Conservation (phyloP, 495 filamentous ascomycete genomes). For the Hypoxylon perforatum region DNA sequence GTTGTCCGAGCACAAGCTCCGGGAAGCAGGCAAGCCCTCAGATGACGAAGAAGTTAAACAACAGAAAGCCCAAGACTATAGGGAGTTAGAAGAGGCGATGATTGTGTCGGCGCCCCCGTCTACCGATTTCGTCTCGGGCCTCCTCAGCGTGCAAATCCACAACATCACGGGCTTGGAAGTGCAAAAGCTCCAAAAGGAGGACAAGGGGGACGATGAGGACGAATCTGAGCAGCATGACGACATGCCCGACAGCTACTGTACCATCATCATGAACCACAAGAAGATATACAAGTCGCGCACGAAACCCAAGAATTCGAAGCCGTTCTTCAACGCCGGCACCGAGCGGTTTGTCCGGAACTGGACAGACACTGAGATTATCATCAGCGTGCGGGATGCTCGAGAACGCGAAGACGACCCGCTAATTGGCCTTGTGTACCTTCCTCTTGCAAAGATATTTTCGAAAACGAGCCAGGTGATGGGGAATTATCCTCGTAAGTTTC, state of each 20-base stretch:
- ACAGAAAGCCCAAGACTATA: constrained; percentile 70
- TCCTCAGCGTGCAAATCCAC: constrained; percentile 76
- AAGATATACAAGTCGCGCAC: constrained; percentile 77
- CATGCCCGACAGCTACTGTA: constrained; percentile 74
- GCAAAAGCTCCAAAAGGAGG: constrained; percentile 59
- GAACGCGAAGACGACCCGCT: constrained; percentile 74
- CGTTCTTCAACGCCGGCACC: constrained; percentile 82
- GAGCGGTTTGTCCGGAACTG: constrained; percentile 78
- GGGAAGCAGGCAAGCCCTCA: constrained; percentile 66
- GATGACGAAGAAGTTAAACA: constrained; percentile 67
- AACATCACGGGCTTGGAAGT: constrained; percentile 76
- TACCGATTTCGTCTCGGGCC: constrained; percentile 65
- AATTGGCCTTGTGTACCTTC: constrained; percentile 74
- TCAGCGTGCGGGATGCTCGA: constrained; percentile 72
- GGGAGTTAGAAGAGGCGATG: constrained; percentile 62
- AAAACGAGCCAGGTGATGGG: constrained; percentile 68
- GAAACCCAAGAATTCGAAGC: constrained; percentile 80
- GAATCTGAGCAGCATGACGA: constrained; percentile 70
- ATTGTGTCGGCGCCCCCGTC: constrained; percentile 70
- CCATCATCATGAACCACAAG: constrained; percentile 74
- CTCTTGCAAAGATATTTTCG: constrained; percentile 65
- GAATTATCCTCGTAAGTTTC: constrained; percentile 65
- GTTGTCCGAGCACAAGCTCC: constrained; percentile 65
- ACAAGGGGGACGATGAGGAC: constrained; percentile 58
- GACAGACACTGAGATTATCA: constrained; percentile 69